Percentiles rank a stretch among this genome's conserved stretches.
phyloP scores from a whole-genome alignment of 2,329 filamentous ascomycete genomes.

The Clarireedia paspali region DNA sequence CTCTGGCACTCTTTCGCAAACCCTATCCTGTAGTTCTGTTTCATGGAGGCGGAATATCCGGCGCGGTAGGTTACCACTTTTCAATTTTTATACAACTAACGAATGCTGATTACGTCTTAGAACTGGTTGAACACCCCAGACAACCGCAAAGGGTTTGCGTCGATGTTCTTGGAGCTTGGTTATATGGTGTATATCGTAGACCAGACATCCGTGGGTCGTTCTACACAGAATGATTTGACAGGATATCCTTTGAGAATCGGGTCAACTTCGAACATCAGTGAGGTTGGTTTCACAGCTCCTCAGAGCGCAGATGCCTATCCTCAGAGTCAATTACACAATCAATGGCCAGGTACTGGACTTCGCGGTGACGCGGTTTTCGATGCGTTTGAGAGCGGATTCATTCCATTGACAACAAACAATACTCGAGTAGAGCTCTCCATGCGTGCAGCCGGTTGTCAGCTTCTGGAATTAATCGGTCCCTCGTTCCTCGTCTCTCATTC shows the following conservation, averaged over 20 bases:
- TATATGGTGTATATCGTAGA: conserved; percentile 36
- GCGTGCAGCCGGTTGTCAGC: conserved; percentile 25
- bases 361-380: conserved; percentile 28
- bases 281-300: conserved; percentile 5
- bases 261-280: conserved; percentile 13
- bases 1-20: conserved; percentile 15
- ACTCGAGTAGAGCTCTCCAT: conserved; percentile 26
- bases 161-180: conserved; percentile 36
- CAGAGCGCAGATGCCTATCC: conserved; percentile 3
- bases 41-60: conserved; percentile 13
- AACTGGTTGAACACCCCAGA: conserved; percentile 40
- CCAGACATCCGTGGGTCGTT: conserved; percentile 16
- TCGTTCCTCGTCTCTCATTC: conserved; percentile 30
- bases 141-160: conserved; percentile 38
- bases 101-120: conserved; percentile 13
- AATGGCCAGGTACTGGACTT: conserved; percentile 32
- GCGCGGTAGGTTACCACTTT: conserved; percentile 9
- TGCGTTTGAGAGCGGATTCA: conserved; percentile 26
- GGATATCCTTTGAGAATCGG: conserved; percentile 19
- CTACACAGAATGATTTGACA: conserved; percentile 15
- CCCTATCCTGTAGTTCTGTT: conserved; percentile 15
- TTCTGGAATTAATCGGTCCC: conserved; percentile 26
- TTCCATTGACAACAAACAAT: conserved; percentile 26
- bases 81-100: neutral
- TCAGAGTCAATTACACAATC: conserved; percentile 28